Percentiles rank a stretch among this genome's conserved stretches.
Conservation (phyloP, 805 yeast species). For the Limtongia smithiae region DNA sequence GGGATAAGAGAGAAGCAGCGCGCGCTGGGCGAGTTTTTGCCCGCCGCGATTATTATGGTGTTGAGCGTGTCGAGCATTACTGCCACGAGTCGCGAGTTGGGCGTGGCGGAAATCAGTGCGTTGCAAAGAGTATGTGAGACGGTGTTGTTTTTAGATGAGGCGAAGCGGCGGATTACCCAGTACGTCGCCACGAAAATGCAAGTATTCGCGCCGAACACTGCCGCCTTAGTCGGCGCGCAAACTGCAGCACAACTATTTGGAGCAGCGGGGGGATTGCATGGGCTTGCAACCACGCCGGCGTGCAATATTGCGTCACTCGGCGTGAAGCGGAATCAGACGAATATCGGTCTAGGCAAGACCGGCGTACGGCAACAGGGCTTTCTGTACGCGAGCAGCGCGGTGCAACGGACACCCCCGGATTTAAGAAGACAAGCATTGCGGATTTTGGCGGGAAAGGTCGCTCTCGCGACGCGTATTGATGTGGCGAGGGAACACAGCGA, state of each 20-base stretch:
- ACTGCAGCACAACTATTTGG: slow-evolving; percentile 72
- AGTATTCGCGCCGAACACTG: slow-evolving; percentile 72
- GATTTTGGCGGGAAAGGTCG: slow-evolving; percentile 71
- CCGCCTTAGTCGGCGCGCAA: slow-evolving; percentile 65
- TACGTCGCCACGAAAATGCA: slow-evolving; percentile 58
- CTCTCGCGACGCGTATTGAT: slow-evolving; percentile 82
- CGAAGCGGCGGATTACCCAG: slow-evolving; percentile 45
- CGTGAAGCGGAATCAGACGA: slow-evolving; percentile 42
- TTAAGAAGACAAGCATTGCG: slow-evolving; percentile 67
- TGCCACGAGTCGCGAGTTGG: slow-evolving; percentile 38
- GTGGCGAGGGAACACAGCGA: slow-evolving; percentile 44
- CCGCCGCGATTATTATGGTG: slow-evolving; percentile 66
- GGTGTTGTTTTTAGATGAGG: slow-evolving; percentile 45
- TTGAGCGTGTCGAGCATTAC: slow-evolving; percentile 70
- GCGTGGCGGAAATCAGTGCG: slow-evolving; percentile 38
- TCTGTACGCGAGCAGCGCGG: slow-evolving; percentile 56
- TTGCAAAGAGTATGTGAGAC: slow-evolving; percentile 48
- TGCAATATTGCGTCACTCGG: slow-evolving; percentile 84
- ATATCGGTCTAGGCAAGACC: slow-evolving; percentile 43
- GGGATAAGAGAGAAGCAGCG: slow-evolving; percentile 34
- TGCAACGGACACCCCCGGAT: slow-evolving; percentile 57
- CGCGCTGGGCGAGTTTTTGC: slow-evolving; percentile 44
- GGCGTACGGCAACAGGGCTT: slow-evolving; percentile 66
- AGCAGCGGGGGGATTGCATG: slow-evolving; percentile 62
- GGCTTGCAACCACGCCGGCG: slow-evolving; percentile 67